Base-by-base conservation (phyloP, 139 green algal genomes). In the Coccomyxa sp. region DNA sequence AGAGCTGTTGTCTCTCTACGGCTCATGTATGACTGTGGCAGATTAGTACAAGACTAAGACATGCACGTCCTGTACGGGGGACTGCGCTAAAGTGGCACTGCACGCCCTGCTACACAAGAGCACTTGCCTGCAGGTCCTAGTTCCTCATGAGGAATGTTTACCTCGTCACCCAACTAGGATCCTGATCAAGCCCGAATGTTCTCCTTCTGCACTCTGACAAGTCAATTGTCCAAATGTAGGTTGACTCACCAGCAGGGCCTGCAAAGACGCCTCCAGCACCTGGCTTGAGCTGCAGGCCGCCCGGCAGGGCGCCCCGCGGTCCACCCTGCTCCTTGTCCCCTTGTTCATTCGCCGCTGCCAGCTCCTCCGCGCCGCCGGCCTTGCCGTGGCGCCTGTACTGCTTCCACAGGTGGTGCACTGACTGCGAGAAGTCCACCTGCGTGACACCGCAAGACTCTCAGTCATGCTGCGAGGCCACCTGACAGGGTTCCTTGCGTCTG, bases 351-450 rank as follows among this genome's bases (percentile, higher is more conserved):
- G 64, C 64, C 14, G 64, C 64, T 18, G 64, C 64, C 7, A 29
- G 24, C n/a, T 71, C 64, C 29, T 34, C 64, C 24, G 64, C 64
- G 10, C 55, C 31, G 24, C 55, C 39, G 22, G 70, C 50, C 50
- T 82, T 82, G 24, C 89, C 92, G 71, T 84, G 89, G 72, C 84
- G 85, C 55, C 86, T 89, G 82, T 95, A 99, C 78, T 98, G 90
- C 69, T 91, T 93, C 97, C 97, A 99, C 70, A 99, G 86, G 85
- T 98, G 91, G 40, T 86, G 73, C 39, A 99, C 94, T 29, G 80
- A 92, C 87, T 99, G 96, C 27, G 79, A 92, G 85, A 99, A 98
- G 85, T 99, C 95, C 69, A 98, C 93, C 80, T 93, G 88, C 68
- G 68, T 5, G 39, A 2, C 33, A 37, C 31, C 22, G 16, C 4